phyloP scores from a whole-genome alignment of 1,139 yeast species.

The Protomyces inundatus region DNA sequence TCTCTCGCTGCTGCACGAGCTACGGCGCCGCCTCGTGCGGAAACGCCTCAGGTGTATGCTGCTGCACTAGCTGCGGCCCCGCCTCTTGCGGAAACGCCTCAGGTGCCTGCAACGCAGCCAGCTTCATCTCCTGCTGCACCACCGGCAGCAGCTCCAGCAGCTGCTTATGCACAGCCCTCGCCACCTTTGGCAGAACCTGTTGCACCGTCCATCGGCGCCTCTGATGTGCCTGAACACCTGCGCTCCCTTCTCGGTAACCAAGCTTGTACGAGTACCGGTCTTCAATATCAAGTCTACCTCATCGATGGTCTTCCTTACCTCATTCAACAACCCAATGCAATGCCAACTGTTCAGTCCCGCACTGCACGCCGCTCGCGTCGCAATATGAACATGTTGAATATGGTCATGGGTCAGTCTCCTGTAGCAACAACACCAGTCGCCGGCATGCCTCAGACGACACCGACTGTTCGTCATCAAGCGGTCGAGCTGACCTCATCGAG shows the following conservation, averaged over 20 bases:
- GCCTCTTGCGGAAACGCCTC: neutral
- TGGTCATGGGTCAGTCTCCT: neutral
- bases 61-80: neutral
- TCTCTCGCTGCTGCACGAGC: neutral
- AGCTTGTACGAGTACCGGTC: neutral
- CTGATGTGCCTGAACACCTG: neutral
- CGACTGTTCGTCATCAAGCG: conserved; percentile 5
- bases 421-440: neutral
- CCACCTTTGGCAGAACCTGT: neutral
- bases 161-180: neutral
- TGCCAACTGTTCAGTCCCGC: neutral
- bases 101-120: neutral
- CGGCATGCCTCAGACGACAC: neutral
- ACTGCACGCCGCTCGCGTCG: neutral
- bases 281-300: conserved; percentile 8
- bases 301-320: conserved; percentile 19
- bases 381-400: neutral
- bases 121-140: neutral
- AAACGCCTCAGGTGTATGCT: neutral
- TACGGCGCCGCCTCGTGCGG: neutral
- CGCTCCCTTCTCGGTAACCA: neutral
- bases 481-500: conserved; percentile 17
- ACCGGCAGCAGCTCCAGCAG: neutral
- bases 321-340: neutral
- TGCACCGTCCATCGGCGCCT: neutral